Evolutionary conservation across 768 basidiomycete genomes (phyloP).

Genomic region (Leccinum aurantiacum): DNA sequence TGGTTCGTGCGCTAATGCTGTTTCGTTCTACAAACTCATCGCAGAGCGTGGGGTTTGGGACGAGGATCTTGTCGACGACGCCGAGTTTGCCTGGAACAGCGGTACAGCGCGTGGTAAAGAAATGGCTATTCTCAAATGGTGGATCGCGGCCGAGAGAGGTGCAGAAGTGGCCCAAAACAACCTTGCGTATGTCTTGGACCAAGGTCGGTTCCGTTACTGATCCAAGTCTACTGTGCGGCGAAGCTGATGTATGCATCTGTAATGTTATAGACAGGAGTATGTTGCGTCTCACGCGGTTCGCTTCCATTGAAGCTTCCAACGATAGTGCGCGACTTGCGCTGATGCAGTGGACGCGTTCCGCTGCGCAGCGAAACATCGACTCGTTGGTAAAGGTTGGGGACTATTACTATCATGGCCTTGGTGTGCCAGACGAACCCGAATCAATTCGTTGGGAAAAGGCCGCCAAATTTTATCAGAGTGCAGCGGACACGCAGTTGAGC

Average conservation of each 20-base stretch:
- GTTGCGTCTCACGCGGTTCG: constrained; percentile 64
- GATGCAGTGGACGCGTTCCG: constrained; percentile 93
- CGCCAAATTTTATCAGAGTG: constrained; percentile 90
- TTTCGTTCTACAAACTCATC: constrained; percentile 91
- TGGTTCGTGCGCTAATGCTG: constrained; percentile 85
- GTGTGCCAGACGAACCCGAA: constrained; percentile 69
- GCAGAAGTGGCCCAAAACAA: constrained; percentile 95
- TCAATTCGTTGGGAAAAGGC: constrained; percentile 79
- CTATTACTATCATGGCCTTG: constrained; percentile 91
- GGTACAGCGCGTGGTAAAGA: constrained; percentile 72
- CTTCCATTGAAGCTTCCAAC: constrained; percentile 72
- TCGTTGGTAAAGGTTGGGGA: constrained; percentile 98
- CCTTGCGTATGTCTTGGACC: constrained; percentile 87
- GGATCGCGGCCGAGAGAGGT: constrained; percentile 91
- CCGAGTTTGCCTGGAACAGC: constrained; percentile 72
- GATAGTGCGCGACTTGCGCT: constrained; percentile 82
- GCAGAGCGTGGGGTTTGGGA: constrained; percentile 89
- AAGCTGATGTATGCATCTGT: constrained; percentile 10
- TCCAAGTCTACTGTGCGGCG: constrained; percentile 34
- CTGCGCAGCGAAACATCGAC: constrained; percentile 92
- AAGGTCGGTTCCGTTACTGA: constrained; percentile 55
- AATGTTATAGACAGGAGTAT: constrained; percentile 61
- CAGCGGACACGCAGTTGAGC: constrained; percentile 88
- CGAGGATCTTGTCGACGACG: constrained; percentile 78
- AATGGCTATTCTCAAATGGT: constrained; percentile 89